phyloP scores from a whole-genome alignment of 108 stramenopile species.

The Nannochloropsis gaditana region DNA sequence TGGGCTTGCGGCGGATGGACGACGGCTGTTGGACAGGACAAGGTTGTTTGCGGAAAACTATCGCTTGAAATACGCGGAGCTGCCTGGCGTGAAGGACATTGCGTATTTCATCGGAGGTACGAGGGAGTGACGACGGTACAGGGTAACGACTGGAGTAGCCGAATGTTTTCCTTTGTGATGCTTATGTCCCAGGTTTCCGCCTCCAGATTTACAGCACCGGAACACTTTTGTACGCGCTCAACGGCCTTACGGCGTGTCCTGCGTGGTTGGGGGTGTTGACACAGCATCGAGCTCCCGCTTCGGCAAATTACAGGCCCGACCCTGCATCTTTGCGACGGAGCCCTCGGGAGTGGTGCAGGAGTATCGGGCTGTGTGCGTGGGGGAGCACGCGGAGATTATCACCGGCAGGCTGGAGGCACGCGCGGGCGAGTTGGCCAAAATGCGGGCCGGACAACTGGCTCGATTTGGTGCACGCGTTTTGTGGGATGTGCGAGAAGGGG shows the following conservation, averaged over 20 bases:
- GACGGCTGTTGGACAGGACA: constrained; percentile 6
- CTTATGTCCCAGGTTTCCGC: background rate
- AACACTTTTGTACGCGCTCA: constrained; percentile 5
- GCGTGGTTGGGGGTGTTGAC: background rate
- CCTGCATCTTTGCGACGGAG: background rate
- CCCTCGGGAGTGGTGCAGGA: constrained; percentile 5
- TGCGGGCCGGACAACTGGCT: background rate
- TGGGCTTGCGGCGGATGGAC: background rate
- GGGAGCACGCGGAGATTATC: constrained; percentile 7
- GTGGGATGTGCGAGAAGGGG: background rate
- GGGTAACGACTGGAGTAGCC: no score
- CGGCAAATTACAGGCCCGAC: background rate
- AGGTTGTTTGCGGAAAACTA: constrained; percentile 20
- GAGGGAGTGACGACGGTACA: background rate
- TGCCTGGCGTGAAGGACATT: background rate
- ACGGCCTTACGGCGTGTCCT: constrained; percentile 4
- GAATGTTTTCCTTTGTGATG: background rate
- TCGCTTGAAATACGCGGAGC: background rate
- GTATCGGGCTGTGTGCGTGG: constrained; percentile 17
- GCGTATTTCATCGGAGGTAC: background rate
- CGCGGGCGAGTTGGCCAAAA: background rate
- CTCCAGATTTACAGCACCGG: background rate
- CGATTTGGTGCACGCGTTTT: background rate
- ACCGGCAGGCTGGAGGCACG: background rate
- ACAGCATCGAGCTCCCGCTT: background rate